phyloP scores from a whole-genome alignment of 2,329 filamentous ascomycete species.

The Shiraia bambusicola region DNA sequence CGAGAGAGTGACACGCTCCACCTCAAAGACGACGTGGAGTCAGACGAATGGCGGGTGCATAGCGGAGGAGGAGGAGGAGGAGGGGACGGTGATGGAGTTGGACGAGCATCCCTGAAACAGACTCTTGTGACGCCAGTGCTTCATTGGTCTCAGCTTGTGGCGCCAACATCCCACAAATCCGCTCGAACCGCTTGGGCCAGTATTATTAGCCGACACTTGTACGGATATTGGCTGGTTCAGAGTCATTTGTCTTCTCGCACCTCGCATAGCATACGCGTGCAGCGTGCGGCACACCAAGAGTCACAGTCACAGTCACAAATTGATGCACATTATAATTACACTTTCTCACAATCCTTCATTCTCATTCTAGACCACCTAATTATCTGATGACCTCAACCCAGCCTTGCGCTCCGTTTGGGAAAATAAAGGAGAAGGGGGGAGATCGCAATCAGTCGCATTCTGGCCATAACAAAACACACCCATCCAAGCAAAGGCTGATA shows the following conservation, averaged over 20 bases:
- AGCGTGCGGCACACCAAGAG: not conserved
- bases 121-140: slow-evolving; percentile 7
- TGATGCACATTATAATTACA: no score
- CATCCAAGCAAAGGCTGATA: slow-evolving; percentile 30
- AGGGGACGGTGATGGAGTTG: slow-evolving; percentile 16
- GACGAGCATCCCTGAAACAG: slow-evolving; percentile 16
- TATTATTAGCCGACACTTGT: slow-evolving; percentile 2
- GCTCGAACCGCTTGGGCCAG: slow-evolving; percentile 11
- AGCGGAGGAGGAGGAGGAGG: slow-evolving; percentile 12
- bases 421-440: slow-evolving; percentile 35
- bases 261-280: slow-evolving; percentile 1
- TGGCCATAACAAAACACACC: slow-evolving; percentile 12
- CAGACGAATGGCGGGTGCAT: slow-evolving; percentile 12
- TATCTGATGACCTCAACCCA: slow-evolving; percentile 40
- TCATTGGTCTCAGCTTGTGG: slow-evolving; percentile 16
- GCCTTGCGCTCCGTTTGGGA: slow-evolving; percentile 19
- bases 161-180: slow-evolving; percentile 15
- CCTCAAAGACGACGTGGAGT: slow-evolving; percentile 26
- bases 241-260: not conserved
- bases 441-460: slow-evolving; percentile 31
- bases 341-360: slow-evolving; percentile 23
- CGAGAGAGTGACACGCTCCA: slow-evolving; percentile 37
- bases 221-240: not conserved
- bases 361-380: slow-evolving; percentile 36
- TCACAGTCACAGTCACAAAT: slow-evolving; percentile 3